These are phyloP conservation scores for Podila minutissima DNA, from an alignment of 192 early-diverging fungal genomes.

Conservation along the genomic window DNA sequence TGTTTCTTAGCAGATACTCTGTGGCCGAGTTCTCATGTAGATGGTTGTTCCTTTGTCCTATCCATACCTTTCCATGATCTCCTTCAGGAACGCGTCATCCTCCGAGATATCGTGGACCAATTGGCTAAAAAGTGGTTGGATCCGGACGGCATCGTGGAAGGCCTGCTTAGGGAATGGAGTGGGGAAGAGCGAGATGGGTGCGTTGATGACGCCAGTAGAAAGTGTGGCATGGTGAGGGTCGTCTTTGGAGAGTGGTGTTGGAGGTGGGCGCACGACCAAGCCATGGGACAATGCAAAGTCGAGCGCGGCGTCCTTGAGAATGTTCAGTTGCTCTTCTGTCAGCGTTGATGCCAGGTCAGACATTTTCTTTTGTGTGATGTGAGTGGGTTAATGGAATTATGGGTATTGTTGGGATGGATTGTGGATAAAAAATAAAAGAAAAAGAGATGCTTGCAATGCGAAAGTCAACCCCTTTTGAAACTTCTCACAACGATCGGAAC, in stretches of 20 bases:
- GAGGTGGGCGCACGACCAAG: slow-evolving; percentile 77
- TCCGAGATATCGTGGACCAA: slow-evolving; percentile 82
- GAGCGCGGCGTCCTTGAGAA: slow-evolving; percentile 66
- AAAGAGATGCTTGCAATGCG: neutral
- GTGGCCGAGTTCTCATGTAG: no score
- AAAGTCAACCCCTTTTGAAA: no score
- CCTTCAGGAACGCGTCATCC: slow-evolving; percentile 80
- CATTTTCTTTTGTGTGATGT: slow-evolving; percentile 7
- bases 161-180: slow-evolving; percentile 78
- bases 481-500: no score
- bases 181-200: slow-evolving; percentile 88
- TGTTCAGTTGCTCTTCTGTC: slow-evolving; percentile 44
- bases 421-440: neutral
- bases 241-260: slow-evolving; percentile 33
- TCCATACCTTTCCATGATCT: slow-evolving; percentile 74
- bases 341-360: slow-evolving; percentile 32
- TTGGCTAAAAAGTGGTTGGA: slow-evolving; percentile 85
- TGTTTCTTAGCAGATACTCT: no score
- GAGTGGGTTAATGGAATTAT: no score
- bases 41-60: no score
- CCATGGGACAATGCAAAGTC: slow-evolving; percentile 91
- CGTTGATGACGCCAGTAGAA: slow-evolving; percentile 68
- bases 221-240: slow-evolving; percentile 20
- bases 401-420: neutral
- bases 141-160: slow-evolving; percentile 75